Percentiles rank a stretch among this genome's conserved stretches.
phyloP scores from a whole-genome alignment of 306 rosid species.

The Cucurbita maxima region DNA sequence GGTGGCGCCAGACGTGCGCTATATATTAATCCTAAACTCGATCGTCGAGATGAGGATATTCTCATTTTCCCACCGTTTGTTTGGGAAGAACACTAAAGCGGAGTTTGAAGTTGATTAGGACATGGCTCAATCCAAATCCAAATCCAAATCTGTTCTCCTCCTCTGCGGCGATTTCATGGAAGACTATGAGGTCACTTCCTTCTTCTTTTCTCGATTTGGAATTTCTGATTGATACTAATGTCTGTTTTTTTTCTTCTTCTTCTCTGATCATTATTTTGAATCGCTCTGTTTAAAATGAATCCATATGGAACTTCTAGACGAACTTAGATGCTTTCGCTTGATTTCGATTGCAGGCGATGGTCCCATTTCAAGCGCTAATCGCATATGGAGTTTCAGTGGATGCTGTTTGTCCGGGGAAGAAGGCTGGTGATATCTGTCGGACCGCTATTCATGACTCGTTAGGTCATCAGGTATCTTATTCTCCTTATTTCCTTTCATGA shows the following conservation, averaged over 20 bases:
- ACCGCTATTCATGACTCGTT: constrained; percentile 37
- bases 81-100: neutral
- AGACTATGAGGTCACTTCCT: constrained; percentile 45
- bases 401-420: constrained; percentile 77
- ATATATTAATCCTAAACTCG: neutral
- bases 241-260: neutral
- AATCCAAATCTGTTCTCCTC: constrained; percentile 34
- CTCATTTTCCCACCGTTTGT: too few species aligned
- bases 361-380: constrained; percentile 73
- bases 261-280: neutral
- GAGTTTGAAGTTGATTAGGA: neutral
- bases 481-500: neutral
- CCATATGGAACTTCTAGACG: neutral
- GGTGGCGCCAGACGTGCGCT: neutral
- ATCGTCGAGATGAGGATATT: neutral
- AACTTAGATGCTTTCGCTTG: neutral
- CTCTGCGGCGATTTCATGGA: constrained; percentile 89
- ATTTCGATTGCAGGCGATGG: constrained; percentile 44
- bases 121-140: constrained; percentile 12
- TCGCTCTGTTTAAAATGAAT: neutral
- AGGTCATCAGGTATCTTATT: constrained; percentile 38
- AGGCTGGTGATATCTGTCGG: constrained; percentile 62
- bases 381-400: constrained; percentile 65
- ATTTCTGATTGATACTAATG: neutral
- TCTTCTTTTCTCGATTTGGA: neutral